Base-by-base conservation (phyloP, 306 rosid species). In the Cucumis melo region DNA sequence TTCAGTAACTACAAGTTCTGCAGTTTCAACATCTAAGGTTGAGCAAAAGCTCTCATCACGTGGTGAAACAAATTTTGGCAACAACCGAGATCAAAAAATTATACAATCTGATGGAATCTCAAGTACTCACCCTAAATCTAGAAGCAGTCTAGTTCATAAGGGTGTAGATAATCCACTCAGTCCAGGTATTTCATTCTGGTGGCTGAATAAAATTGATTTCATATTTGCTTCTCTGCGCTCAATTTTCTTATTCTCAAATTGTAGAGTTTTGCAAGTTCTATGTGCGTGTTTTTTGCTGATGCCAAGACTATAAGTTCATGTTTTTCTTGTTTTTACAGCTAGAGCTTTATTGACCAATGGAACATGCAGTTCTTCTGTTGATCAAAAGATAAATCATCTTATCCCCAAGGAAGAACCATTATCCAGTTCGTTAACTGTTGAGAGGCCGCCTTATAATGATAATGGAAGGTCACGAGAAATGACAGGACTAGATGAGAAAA, bases 71-170 rank as follows among this genome's bases (percentile, higher is more conserved):
- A 81, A 84, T 82, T 82, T 85, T 82, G 80, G 82, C 84, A 85
- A 68, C 82, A 81, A 78, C 64, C 85, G 82, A 67, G 97, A 93
- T 38, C 75, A 66, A 3, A 91, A 86, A 82, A 81, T 79, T 62
- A 78, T 81, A 51, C 92, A 82, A 72, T 74, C 77, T 63, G 98
- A 89, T 82, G 93, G 91, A 79, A 85, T 85, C 77, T 77, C 74
- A 78, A 80, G 79, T 79, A 71, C 80, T 44, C 57, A 65, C 48
- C 79, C 89, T 17, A 93, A 87, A 86, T 79, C 88, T 32, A 63
- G 42, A n/a, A 83, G 88, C 60, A 81, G 80, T 85, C 60, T 83
- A 76, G 84, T 84, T 81, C 82, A 78, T 78, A 88, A 78, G 85
- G 80, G 81, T 80, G 74, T 74, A 36, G 96, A 87, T 68, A 66